Evolutionary conservation across 2,329 filamentous ascomycete genomes (phyloP).

Genomic region (Paraconiothyrium sp.): DNA sequence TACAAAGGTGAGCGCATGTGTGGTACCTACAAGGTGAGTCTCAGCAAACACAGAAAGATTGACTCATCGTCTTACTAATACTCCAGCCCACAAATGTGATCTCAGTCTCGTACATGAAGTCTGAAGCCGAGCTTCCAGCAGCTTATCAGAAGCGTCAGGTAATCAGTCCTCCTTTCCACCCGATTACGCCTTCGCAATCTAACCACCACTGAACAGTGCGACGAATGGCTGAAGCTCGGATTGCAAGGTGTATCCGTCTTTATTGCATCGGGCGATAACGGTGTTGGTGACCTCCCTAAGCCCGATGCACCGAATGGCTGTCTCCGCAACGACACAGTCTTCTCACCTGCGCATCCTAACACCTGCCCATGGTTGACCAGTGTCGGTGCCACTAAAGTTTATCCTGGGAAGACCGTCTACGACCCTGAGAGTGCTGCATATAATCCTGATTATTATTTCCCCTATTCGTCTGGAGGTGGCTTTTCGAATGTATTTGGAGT

Average conservation of each 20-base stretch:
- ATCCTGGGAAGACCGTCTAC: conserved; percentile 22
- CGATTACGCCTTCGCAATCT: not conserved
- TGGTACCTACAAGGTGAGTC: conserved; percentile 55
- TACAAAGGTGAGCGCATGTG: conserved; percentile 60
- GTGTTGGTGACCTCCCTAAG: conserved; percentile 48
- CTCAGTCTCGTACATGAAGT: conserved; percentile 65
- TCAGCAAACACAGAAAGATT: not conserved
- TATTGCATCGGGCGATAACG: conserved; percentile 58
- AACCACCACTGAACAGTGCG: conserved; percentile 35
- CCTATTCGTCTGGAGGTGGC: conserved; percentile 44
- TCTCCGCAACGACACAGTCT: conserved; percentile 44
- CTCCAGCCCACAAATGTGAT: conserved; percentile 64
- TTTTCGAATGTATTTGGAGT: conserved; percentile 58
- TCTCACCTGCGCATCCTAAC: conserved; percentile 55
- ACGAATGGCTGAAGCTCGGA: conserved; percentile 59
- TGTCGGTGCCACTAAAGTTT: conserved; percentile 63
- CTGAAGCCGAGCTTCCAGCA: conserved; percentile 63
- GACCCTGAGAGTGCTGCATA: conserved; percentile 32
- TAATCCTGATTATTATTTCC: conserved; percentile 6
- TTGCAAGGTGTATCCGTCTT: conserved; percentile 59
- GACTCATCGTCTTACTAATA: not conserved
- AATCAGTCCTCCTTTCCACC: not conserved
- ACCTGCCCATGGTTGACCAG: conserved; percentile 65
- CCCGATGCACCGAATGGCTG: conserved; percentile 34
- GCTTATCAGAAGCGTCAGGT: conserved; percentile 61